Conservation (phyloP, 805 yeast species). For the Lipomyces yamadae region DNA sequence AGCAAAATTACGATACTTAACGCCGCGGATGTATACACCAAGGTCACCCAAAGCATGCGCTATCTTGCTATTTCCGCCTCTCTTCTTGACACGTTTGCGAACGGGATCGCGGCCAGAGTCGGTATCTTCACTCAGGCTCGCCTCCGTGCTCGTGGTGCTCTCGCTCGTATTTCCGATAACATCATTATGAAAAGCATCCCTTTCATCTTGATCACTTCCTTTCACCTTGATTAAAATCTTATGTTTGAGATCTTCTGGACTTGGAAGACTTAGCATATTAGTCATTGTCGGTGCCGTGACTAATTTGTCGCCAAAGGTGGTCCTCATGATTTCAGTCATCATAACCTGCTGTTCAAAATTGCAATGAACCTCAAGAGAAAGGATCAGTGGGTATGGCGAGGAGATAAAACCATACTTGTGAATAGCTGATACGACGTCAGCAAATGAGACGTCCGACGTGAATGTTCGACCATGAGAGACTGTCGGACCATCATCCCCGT, state of each 20-base stretch:
- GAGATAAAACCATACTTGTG: conserved; percentile 87
- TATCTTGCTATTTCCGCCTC: conserved; percentile 40
- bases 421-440: conserved; percentile 71
- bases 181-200: conserved; percentile 10
- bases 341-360: conserved; percentile 66
- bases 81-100: conserved; percentile 23
- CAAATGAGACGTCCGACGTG: conserved; percentile 71
- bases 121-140: conserved; percentile 47
- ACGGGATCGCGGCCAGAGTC: conserved; percentile 46
- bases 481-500: conserved; percentile 68
- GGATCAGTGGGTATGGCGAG: conserved; percentile 80
- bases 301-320: conserved; percentile 64
- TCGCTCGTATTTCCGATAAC: conserved; percentile 41
- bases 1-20: conserved; percentile 79
- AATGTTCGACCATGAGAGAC: conserved; percentile 90
- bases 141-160: conserved; percentile 39
- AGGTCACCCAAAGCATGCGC: conserved; percentile 56
- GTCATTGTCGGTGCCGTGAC: conserved; percentile 50
- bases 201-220: conserved; percentile 48
- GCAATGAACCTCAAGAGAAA: conserved; percentile 88
- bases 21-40: conserved; percentile 75
- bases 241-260: conserved; percentile 74
- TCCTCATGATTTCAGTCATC: conserved; percentile 58
- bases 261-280: conserved; percentile 55
- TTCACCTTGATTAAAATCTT: conserved; percentile 80